These are phyloP conservation scores for Peterozyma xylosa DNA, from an alignment of 805 yeast species.

Conservation along the genomic window DNA sequence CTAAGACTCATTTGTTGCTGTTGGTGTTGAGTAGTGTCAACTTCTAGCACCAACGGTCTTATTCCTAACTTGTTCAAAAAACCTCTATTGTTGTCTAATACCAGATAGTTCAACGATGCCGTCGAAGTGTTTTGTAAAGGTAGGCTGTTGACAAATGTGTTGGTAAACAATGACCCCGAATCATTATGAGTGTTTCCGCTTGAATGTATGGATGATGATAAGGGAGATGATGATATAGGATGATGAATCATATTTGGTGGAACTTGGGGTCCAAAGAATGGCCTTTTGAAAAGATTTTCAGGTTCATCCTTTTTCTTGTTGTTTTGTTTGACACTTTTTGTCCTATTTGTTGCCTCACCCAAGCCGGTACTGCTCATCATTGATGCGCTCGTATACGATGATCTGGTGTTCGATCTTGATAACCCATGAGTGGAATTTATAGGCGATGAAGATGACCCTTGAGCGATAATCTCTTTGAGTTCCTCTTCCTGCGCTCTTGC, in stretches of 20 bases:
- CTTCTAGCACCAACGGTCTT: slow-evolving; percentile 3
- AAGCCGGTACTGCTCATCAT: background rate
- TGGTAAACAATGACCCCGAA: too few species aligned
- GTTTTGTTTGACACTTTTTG: background rate
- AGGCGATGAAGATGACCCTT: background rate
- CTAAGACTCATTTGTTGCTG: background rate
- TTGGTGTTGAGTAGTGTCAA: background rate
- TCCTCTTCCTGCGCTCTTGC: slow-evolving; percentile 55
- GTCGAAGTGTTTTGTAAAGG: slow-evolving; percentile 3
- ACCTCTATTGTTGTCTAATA: slow-evolving; percentile 4
- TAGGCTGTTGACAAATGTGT: background rate
- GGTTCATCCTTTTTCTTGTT: background rate
- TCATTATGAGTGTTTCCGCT: too few species aligned
- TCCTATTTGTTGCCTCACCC: background rate
- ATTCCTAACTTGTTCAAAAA: slow-evolving; percentile 4
- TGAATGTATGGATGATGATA: background rate
- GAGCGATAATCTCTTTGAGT: slow-evolving; percentile 13
- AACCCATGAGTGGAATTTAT: background rate
- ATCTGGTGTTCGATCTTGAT: background rate
- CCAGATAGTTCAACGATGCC: background rate
- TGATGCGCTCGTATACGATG: background rate
- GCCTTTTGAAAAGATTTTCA: background rate
- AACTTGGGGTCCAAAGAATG: slow-evolving; percentile 6
- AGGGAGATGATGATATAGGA: background rate
- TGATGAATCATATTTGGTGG: slow-evolving; percentile 1